These are phyloP conservation scores for Scopulariopsis brevicaulis DNA, from an alignment of 2,329 filamentous ascomycete species.

Conservation along the genomic window DNA sequence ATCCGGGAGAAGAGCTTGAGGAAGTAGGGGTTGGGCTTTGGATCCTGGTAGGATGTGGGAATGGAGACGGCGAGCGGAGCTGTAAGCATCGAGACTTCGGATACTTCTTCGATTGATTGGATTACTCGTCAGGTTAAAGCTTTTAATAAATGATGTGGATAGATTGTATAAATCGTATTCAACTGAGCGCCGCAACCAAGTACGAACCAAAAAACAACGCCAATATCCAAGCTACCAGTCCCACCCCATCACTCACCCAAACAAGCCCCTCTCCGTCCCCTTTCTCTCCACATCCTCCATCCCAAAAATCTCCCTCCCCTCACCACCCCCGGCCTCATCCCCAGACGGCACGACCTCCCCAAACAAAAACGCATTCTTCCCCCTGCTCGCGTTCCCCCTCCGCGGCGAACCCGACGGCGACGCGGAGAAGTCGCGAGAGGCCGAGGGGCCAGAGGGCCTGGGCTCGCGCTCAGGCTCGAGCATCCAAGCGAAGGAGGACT, in stretches of 20 bases:
- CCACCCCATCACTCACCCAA: not conserved
- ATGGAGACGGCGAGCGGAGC: not conserved
- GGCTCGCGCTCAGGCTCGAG: constrained; percentile 50
- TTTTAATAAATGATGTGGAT: not conserved
- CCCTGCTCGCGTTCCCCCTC: constrained; percentile 21
- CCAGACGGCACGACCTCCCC: constrained; percentile 34
- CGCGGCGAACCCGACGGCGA: constrained; percentile 8
- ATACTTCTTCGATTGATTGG: not conserved
- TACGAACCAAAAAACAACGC: not conserved
- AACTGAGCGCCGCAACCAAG: not conserved
- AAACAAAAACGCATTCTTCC: constrained; percentile 48
- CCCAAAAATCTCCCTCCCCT: constrained; percentile 40
- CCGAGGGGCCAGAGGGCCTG: constrained; percentile 9
- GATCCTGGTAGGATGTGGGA: not conserved
- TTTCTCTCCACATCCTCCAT: constrained; percentile 23
- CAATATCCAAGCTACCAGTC: not conserved
- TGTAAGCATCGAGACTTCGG: not conserved
- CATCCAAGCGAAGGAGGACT: constrained; percentile 75
- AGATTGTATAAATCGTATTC: not conserved
- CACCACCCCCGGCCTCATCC: constrained; percentile 25
- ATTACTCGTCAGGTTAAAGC: not conserved
- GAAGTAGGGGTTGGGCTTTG: constrained; percentile 10
- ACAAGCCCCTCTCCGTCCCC: not conserved
- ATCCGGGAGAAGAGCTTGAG: constrained; percentile 45
- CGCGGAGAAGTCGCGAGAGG: constrained; percentile 8